phyloP scores from a whole-genome alignment of 768 basidiomycete species.

The Rhizopogon sp. region DNA sequence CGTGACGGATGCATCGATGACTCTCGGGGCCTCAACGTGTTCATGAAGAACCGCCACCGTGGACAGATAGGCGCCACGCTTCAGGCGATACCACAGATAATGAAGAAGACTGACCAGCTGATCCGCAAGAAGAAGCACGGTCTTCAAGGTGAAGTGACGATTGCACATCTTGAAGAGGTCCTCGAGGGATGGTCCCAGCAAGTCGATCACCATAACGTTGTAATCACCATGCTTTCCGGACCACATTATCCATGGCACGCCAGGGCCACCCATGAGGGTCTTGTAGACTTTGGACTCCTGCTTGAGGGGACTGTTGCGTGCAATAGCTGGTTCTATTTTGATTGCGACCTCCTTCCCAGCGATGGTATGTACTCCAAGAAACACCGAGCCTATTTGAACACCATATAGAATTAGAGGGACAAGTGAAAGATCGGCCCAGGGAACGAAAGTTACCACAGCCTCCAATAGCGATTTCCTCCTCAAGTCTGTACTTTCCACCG shows the following conservation, averaged over 20 bases:
- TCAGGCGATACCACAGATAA: background rate
- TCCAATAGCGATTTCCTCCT: constrained; percentile 77
- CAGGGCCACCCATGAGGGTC: constrained; percentile 81
- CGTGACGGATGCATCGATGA: background rate
- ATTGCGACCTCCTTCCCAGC: constrained; percentile 84
- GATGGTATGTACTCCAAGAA: constrained; percentile 72
- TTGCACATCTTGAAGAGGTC: constrained; percentile 88
- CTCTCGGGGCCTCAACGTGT: background rate
- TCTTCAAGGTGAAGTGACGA: constrained; percentile 90
- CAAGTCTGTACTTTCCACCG: constrained; percentile 73
- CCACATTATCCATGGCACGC: constrained; percentile 91
- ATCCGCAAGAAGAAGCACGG: constrained; percentile 88
- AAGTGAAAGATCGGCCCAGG: background rate
- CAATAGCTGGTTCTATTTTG: constrained; percentile 67
- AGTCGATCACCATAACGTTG: constrained; percentile 97
- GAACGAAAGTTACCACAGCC: constrained; percentile 53
- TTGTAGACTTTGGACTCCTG: constrained; percentile 93
- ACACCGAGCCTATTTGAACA: constrained; percentile 58
- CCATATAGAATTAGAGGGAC: constrained; percentile 9
- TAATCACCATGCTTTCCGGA: constrained; percentile 89
- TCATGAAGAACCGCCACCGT: background rate
- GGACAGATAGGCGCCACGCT: background rate
- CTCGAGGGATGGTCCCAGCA: constrained; percentile 86
- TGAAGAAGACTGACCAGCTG: constrained; percentile 66
- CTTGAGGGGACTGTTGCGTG: constrained; percentile 61